Conservation (phyloP, 108 stramenopile species). For the Bacterosira constricta region DNA sequence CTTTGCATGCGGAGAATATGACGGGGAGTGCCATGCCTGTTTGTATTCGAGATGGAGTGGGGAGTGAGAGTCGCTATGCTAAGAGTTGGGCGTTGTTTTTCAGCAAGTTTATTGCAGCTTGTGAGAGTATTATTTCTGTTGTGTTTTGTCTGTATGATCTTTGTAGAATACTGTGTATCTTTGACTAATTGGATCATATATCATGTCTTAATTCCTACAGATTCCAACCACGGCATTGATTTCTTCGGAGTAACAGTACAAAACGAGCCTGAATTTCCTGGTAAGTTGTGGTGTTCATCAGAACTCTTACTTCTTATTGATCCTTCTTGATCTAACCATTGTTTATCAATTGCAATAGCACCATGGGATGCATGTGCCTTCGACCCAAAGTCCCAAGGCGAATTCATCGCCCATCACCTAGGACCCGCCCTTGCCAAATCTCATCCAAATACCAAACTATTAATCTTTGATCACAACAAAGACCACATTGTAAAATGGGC, state of each 20-base stretch:
- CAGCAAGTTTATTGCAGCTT: slow-evolving; percentile 82
- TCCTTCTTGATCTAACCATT: not conserved
- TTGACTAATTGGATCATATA: not conserved
- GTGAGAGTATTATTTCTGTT: slow-evolving; percentile 33
- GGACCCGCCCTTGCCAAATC: slow-evolving; percentile 77
- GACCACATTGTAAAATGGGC: slow-evolving; percentile 89
- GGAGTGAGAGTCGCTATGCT: slow-evolving; percentile 70
- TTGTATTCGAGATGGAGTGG: slow-evolving; percentile 83
- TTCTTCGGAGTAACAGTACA: slow-evolving; percentile 86
- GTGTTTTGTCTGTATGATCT: not conserved
- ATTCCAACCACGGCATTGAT: slow-evolving; percentile 61
- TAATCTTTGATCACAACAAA: slow-evolving; percentile 97
- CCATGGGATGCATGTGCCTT: slow-evolving; percentile 97
- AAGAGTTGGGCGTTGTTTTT: slow-evolving; percentile 84
- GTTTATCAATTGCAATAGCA: no score
- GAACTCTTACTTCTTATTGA: not conserved
- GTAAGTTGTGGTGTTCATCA: not conserved
- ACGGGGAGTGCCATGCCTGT: slow-evolving; percentile 68
- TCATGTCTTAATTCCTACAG: slow-evolving; percentile 14
- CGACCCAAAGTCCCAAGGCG: slow-evolving; percentile 65
- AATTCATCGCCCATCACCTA: slow-evolving; percentile 89
- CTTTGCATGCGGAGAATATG: slow-evolving; percentile 61
- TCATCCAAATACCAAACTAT: slow-evolving; percentile 85
- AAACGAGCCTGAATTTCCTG: slow-evolving; percentile 95
- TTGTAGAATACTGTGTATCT: not conserved